Conservation (phyloP, 2,329 filamentous ascomycete genomes). For the Verticillium dahliae region DNA sequence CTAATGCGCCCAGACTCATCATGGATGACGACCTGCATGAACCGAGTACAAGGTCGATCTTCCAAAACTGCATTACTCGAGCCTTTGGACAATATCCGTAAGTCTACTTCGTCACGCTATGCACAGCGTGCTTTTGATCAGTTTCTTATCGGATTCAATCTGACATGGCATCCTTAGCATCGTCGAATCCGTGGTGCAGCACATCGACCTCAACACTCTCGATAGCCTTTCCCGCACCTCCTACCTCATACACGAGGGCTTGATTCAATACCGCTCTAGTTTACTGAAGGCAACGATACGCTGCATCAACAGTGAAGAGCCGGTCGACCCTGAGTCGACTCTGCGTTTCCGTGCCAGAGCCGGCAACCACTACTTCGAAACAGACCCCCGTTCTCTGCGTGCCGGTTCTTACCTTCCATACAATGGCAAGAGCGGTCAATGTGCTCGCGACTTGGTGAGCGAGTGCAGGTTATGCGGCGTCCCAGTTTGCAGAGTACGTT, state of each 20-base stretch:
- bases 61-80: slow-evolving; percentile 17
- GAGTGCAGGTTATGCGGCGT: slow-evolving; percentile 73
- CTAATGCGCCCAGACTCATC: background rate
- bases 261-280: slow-evolving; percentile 71
- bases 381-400: slow-evolving; percentile 38
- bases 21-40: background rate
- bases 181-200: slow-evolving; percentile 65
- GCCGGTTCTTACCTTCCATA: slow-evolving; percentile 15
- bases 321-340: slow-evolving; percentile 47
- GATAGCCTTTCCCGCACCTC: slow-evolving; percentile 79
- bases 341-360: slow-evolving; percentile 52
- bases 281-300: slow-evolving; percentile 71
- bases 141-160: background rate
- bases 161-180: slow-evolving; percentile 46
- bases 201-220: slow-evolving; percentile 81
- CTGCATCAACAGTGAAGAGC: slow-evolving; percentile 64
- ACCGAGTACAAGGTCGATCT: slow-evolving; percentile 1
- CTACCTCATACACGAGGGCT: slow-evolving; percentile 67
- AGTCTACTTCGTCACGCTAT: slow-evolving; percentile 1
- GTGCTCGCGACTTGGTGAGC: slow-evolving; percentile 80
- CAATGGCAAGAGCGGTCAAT: slow-evolving; percentile 66
- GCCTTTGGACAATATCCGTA: slow-evolving; percentile 31
- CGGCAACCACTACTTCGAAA: slow-evolving; percentile 54
- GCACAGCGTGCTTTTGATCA: background rate
- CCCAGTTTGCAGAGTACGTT: slow-evolving; percentile 70